phyloP scores from a whole-genome alignment of 129 eudicot species.

The Flaveria ramosissima region DNA sequence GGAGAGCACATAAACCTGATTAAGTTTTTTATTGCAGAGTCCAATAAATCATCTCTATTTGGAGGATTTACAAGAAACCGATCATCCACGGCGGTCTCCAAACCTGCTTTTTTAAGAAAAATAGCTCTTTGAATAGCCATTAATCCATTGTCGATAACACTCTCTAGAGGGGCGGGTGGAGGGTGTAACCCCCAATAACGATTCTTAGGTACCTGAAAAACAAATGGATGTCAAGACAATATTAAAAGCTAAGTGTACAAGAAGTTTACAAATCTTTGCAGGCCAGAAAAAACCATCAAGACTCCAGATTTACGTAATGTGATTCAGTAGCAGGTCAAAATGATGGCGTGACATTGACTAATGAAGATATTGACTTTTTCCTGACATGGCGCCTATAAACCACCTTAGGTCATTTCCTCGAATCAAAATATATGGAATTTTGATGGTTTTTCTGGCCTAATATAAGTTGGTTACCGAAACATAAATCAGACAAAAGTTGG shows the following conservation, averaged over 20 bases:
- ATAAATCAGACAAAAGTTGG: background rate
- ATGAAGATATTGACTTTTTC: background rate
- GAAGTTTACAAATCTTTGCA: background rate
- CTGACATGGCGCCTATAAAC: background rate
- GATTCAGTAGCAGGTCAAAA: background rate
- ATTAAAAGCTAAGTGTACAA: conserved; percentile 2
- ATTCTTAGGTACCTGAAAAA: conserved; percentile 79
- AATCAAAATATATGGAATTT: background rate
- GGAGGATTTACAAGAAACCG: conserved; percentile 74
- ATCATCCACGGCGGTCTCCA: conserved; percentile 82
- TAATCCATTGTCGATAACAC: conserved; percentile 87
- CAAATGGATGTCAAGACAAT: conserved; percentile 2
- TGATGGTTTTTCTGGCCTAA: background rate
- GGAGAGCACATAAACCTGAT: conserved; percentile 56
- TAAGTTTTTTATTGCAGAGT: conserved; percentile 77
- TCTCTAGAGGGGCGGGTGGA: conserved; percentile 85
- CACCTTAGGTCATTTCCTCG: background rate
- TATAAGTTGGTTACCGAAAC: background rate
- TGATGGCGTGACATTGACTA: background rate
- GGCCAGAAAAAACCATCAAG: background rate
- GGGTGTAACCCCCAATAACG: conserved; percentile 99
- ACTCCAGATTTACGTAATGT: background rate
- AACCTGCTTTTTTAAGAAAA: conserved; percentile 88
- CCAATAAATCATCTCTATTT: conserved; percentile 72
- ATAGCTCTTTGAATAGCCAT: conserved; percentile 85